These are phyloP conservation scores for Microsporum canis DNA, from an alignment of 2,329 filamentous ascomycete genomes.

Conservation along the genomic window DNA sequence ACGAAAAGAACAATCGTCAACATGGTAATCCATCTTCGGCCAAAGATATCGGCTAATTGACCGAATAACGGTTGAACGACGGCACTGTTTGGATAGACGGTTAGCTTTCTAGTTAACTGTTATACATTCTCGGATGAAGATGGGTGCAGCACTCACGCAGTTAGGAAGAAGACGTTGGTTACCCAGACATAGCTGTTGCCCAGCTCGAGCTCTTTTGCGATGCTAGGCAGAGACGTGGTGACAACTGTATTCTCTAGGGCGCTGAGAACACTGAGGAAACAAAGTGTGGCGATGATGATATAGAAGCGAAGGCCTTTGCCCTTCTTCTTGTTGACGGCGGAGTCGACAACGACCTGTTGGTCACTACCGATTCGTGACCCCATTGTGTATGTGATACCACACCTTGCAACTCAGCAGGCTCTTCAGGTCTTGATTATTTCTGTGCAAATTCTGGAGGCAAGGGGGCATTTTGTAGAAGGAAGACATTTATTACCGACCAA, in stretches of 20 bases:
- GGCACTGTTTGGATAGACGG: constrained; percentile 2
- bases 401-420: not conserved
- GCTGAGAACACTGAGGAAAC: constrained; percentile 14
- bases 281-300: not conserved
- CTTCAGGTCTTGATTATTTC: not conserved
- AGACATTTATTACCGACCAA: not conserved
- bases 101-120: not conserved
- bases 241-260: constrained; percentile 30
- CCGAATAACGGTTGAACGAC: constrained; percentile 8
- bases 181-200: constrained; percentile 6
- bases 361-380: not conserved
- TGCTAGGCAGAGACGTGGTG: constrained; percentile 31
- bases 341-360: not conserved
- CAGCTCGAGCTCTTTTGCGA: constrained; percentile 17
- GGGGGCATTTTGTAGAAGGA: not conserved
- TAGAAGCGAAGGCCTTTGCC: not conserved
- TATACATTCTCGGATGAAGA: not conserved
- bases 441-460: not conserved
- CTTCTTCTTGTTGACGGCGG: not conserved
- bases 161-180: constrained; percentile 1
- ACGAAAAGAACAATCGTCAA: constrained; percentile 37
- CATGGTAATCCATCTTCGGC: constrained; percentile 36
- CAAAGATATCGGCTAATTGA: constrained; percentile 18
- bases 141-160: not conserved
- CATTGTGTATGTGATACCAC: not conserved